Conservation (phyloP, 2,329 filamentous ascomycete species). For the Phoma sp. region DNA sequence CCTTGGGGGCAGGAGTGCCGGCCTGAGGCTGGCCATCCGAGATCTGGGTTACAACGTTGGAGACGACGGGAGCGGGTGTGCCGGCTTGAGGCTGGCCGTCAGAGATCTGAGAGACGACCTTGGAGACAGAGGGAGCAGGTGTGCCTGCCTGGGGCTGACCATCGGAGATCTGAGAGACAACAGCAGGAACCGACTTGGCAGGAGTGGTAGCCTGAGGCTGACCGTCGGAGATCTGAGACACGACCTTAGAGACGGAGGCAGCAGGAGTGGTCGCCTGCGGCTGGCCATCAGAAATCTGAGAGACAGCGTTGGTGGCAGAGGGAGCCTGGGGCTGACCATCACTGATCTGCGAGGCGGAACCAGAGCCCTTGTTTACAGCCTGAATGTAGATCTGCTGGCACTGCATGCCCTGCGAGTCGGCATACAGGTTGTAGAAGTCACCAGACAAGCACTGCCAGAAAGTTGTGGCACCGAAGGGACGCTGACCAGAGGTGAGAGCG, state of each 20-base stretch:
- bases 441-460: slow-evolving; percentile 80
- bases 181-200: slow-evolving; percentile 4
- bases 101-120: slow-evolving; percentile 34
- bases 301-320: slow-evolving; percentile 13
- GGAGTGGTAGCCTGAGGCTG: slow-evolving; percentile 28
- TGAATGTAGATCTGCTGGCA: slow-evolving; percentile 58
- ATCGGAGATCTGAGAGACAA: slow-evolving; percentile 27
- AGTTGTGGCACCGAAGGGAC: slow-evolving; percentile 57
- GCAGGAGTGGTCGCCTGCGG: slow-evolving; percentile 25
- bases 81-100: slow-evolving; percentile 36
- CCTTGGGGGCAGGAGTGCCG: slow-evolving; percentile 17
- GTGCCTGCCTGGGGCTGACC: slow-evolving; percentile 31
- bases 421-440: slow-evolving; percentile 82
- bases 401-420: slow-evolving; percentile 70
- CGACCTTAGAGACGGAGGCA: slow-evolving; percentile 13
- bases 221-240: slow-evolving; percentile 37
- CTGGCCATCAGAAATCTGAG: slow-evolving; percentile 26
- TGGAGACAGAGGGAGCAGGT: slow-evolving; percentile 1
- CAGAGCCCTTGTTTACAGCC: slow-evolving; percentile 21
- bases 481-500: slow-evolving; percentile 62
- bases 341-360: slow-evolving; percentile 24
- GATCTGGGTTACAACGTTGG: slow-evolving; percentile 27
- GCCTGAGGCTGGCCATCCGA: slow-evolving; percentile 33
- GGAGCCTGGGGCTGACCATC: slow-evolving; percentile 35
- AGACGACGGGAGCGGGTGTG: slow-evolving; percentile 10